These are phyloP conservation scores for Myrica gale DNA, from an alignment of 306 rosid species.

Conservation along the genomic window DNA sequence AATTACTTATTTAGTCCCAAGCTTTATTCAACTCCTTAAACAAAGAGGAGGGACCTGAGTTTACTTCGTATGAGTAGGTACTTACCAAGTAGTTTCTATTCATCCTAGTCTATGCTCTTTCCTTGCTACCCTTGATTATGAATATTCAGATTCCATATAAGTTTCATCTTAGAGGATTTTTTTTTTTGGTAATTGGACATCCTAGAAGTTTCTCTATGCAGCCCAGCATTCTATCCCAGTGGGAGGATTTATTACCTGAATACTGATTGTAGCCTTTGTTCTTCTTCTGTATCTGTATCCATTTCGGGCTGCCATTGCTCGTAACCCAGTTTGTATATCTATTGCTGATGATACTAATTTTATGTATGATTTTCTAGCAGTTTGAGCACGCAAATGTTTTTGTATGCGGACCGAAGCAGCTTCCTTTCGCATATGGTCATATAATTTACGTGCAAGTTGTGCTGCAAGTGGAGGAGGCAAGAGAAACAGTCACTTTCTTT, in stretches of 20 bases:
- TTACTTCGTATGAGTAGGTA: neutral
- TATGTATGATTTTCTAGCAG: conserved; percentile 52
- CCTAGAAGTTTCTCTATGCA: neutral
- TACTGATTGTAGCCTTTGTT: conserved; percentile 66
- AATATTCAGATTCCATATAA: conserved; percentile 16
- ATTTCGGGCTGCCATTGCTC: conserved; percentile 78
- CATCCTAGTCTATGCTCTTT: neutral
- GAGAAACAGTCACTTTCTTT: conserved; percentile 11
- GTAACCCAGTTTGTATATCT: conserved; percentile 71
- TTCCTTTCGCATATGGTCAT: conserved; percentile 66
- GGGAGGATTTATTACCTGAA: conserved; percentile 58
- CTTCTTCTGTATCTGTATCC: conserved; percentile 60
- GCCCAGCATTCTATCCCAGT: conserved; percentile 6
- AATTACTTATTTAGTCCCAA: neutral
- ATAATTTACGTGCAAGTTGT: conserved; percentile 61
- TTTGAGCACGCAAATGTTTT: conserved; percentile 60
- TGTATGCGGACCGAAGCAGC: conserved; percentile 77
- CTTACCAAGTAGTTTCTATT: neutral
- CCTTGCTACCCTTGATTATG: neutral
- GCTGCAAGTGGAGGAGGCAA: conserved; percentile 39
- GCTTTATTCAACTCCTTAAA: neutral
- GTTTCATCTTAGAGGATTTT: neutral
- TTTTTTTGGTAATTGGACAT: no score
- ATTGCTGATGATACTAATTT: conserved; percentile 56
- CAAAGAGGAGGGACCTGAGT: neutral